Percentiles rank a stretch among this genome's conserved stretches.
Conservation (phyloP, 1,139 yeast genomes). For the Yamadazyma dushanensis region DNA sequence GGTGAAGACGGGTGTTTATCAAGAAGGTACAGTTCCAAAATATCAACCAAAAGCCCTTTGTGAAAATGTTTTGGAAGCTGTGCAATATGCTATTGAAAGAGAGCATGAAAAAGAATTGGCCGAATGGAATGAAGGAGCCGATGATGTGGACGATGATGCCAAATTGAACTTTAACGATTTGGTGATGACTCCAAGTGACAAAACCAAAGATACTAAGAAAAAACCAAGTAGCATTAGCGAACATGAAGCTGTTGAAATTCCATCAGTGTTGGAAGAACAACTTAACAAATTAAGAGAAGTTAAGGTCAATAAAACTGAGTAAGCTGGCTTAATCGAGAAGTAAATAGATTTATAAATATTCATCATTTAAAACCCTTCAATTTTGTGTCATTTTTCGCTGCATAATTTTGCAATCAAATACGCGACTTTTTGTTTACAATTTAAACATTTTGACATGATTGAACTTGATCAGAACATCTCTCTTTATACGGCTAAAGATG, state of each 20-base stretch:
- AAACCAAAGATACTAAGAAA: conserved; percentile 18
- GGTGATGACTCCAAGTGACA: conserved; percentile 49
- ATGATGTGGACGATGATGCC: conserved; percentile 31
- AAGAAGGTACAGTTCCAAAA: conserved; percentile 75
- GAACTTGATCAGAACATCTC: conserved; percentile 8
- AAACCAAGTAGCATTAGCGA: conserved; percentile 18
- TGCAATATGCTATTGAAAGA: conserved; percentile 76
- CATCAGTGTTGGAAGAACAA: conserved; percentile 40
- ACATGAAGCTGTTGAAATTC: conserved; percentile 46
- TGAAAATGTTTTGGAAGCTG: conserved; percentile 77
- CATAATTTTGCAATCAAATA: not conserved
- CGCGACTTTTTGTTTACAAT: conserved; percentile 3
- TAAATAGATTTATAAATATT: not conserved
- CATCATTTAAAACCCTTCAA: not conserved
- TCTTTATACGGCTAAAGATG: conserved; percentile 13
- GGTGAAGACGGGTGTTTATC: conserved; percentile 85
- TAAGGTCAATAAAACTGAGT: conserved; percentile 18
- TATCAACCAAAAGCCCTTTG: conserved; percentile 74
- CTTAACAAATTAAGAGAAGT: conserved; percentile 41
- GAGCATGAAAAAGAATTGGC: conserved; percentile 69
- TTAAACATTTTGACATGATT: conserved; percentile 3
- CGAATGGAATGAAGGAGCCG: conserved; percentile 66
- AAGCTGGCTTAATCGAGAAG: conserved; percentile 2
- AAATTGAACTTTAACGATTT: conserved; percentile 49
- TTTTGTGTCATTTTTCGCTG: not conserved